These are phyloP conservation scores for Angomonas ambiguus DNA, from an alignment of 208 protist genomes.

Conservation along the genomic window DNA sequence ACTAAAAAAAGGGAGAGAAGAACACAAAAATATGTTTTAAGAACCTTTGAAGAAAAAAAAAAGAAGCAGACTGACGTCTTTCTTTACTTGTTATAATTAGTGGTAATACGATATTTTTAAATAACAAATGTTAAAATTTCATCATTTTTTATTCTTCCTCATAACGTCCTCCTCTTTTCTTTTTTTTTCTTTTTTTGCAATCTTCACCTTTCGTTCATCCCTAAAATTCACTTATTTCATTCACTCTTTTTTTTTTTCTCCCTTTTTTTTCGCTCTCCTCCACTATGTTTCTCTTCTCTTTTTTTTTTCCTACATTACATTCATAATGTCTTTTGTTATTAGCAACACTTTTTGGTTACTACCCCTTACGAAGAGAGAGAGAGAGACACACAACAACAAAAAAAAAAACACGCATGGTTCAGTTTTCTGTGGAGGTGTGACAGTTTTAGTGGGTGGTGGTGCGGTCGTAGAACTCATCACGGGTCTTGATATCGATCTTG, in stretches of 20 bases:
- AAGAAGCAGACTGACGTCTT: too few species aligned
- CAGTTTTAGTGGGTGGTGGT: slow-evolving; percentile 26
- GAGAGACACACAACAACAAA: too few species aligned
- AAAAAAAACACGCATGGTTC: neutral
- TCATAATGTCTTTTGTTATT: too few species aligned
- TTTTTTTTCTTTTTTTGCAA: slow-evolving; percentile 1
- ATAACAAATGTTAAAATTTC: neutral
- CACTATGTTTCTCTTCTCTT: slow-evolving; percentile 10
- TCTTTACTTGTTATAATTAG: neutral
- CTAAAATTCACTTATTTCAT: too few species aligned
- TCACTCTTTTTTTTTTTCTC: too few species aligned
- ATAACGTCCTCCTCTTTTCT: neutral
- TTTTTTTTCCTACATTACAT: slow-evolving; percentile 6
- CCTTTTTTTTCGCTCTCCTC: too few species aligned
- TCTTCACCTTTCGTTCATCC: too few species aligned
- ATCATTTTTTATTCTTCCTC: slow-evolving; percentile 2
- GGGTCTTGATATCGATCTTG: slow-evolving; percentile 95
- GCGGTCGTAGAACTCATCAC: slow-evolving; percentile 93
- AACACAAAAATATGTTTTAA: too few species aligned
- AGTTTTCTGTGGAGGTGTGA: slow-evolving; percentile 3
- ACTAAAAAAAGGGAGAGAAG: too few species aligned
- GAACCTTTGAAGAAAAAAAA: too few species aligned
- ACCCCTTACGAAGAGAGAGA: too few species aligned
- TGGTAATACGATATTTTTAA: neutral
- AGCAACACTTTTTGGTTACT: too few species aligned